Percentiles rank a stretch among this genome's conserved stretches.
phyloP scores from a whole-genome alignment of 371 early-diverging fungal genomes.

The Zancudomyces culisetae region DNA sequence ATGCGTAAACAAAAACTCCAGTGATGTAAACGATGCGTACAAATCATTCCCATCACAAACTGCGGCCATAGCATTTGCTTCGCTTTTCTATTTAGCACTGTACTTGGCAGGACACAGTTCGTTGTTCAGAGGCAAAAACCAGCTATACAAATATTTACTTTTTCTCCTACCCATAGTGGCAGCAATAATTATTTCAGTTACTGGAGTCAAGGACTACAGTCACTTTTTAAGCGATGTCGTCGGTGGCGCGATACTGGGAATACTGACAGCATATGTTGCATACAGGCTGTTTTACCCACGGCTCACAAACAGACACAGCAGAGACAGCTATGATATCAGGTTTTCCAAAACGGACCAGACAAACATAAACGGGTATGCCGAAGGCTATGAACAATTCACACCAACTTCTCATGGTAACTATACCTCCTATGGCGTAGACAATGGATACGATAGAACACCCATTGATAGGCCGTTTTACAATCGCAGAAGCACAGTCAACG shows the following conservation, averaged over 20 bases:
- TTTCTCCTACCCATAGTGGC: constrained; percentile 35
- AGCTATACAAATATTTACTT: constrained; percentile 44
- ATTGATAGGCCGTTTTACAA: no score
- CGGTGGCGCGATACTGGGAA: constrained; percentile 36
- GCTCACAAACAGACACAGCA: constrained; percentile 5
- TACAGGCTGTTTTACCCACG: constrained; percentile 50
- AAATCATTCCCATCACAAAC: constrained; percentile 88
- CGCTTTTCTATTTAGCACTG: constrained; percentile 41
- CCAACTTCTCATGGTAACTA: neutral
- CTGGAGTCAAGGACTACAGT: constrained; percentile 53
- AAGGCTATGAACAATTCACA: no score
- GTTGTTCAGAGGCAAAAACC: constrained; percentile 45
- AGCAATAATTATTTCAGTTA: constrained; percentile 43
- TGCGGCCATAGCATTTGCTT: constrained; percentile 61
- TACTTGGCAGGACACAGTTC: constrained; percentile 51
- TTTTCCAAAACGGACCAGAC: neutral
- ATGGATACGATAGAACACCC: neutral
- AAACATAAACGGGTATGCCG: neutral
- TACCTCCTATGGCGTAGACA: neutral
- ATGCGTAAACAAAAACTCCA: constrained; percentile 31
- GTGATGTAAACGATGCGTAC: constrained; percentile 54
- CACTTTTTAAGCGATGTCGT: constrained; percentile 70
- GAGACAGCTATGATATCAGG: constrained; percentile 6
- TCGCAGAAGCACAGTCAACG: neutral
- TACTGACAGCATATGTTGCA: constrained; percentile 33